Evolutionary conservation across 208 protist species (phyloP), one percentile per base, ranked within the genome.

Genomic region (Porcisia hertigi): DNA sequence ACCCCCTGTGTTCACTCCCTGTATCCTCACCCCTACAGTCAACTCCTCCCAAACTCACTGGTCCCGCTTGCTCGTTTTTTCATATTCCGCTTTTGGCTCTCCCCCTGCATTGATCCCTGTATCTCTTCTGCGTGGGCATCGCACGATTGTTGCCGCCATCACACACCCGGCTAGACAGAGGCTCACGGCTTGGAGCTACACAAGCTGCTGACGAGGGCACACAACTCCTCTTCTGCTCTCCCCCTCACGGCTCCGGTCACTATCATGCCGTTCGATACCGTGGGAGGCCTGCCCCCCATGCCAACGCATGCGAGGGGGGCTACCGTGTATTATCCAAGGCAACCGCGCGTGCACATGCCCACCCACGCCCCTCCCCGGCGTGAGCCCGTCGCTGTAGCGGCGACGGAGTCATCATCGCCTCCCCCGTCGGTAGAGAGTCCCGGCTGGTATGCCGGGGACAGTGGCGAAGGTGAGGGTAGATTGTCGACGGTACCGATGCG

Each of bases 291-390:
- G 30, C 73, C 77, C 16, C 54, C 71, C 8, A 63, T 86, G 67
- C 69, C 76, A 4, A 78, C 63, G 34, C 76, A 82, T n/a, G 11
- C 36, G 23, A 34, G 45, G 3, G 54, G 57, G 12, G 65, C 70
- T 23, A 75, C 77, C 1, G n/a, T 81, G 23, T 82, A 86, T 66
- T 20, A 76, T 39, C 81, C 81, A 3, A 54, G 65, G 49, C 75
- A 73, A 45, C 39, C 54, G 7, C 36, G 16, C 3, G 30, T 66
- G 71, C 71, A 30, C 18, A 66, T 53, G 39, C 20, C 53, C 41
- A 16, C 57, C 16, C 58, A 9, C 58, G 41, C 11, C 45, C 36
- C 65, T 55, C 23, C 1, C 3, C 25, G 2, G 7, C 45, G 30
- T 41, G 65, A 41, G 30, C 18, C 9, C 7, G 47, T 47, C 12